phyloP scores from a whole-genome alignment of 202 grass and related monocot genomes.

The Saccharum hybrid region DNA sequence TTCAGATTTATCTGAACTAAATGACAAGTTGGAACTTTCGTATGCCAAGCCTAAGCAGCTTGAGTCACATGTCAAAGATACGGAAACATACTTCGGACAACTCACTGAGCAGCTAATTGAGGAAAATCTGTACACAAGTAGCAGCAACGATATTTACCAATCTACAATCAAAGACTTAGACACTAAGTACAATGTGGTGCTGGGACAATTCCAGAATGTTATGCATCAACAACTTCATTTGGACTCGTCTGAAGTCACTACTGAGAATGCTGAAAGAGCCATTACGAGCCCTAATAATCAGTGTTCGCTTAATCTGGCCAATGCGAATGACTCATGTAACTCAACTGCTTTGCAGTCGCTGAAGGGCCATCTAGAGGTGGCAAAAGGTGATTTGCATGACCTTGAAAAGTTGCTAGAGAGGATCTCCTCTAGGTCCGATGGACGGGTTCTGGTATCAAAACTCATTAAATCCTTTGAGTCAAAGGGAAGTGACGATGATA shows the following conservation, averaged over 20 bases:
- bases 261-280: constrained; percentile 54
- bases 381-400: constrained; percentile 68
- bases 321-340: constrained; percentile 43
- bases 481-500: constrained; percentile 62
- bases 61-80: constrained; percentile 58
- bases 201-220: constrained; percentile 37
- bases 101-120: constrained; percentile 62
- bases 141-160: constrained; percentile 55
- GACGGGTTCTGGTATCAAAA: constrained; percentile 74
- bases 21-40: constrained; percentile 53
- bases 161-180: constrained; percentile 58
- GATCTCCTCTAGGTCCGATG: constrained; percentile 60
- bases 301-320: constrained; percentile 20
- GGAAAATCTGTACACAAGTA: constrained; percentile 51
- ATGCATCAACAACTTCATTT: constrained; percentile 41
- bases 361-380: constrained; percentile 64
- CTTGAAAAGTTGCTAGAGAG: constrained; percentile 78
- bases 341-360: constrained; percentile 55
- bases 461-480: constrained; percentile 88
- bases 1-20: constrained; percentile 64
- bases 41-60: constrained; percentile 62
- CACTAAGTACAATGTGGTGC: constrained; percentile 26
- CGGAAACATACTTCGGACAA: constrained; percentile 48
- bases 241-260: constrained; percentile 41
- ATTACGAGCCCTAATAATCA: constrained; percentile 37